Conservation (phyloP, 2,329 filamentous ascomycete species). For the Penicillium sp. region DNA sequence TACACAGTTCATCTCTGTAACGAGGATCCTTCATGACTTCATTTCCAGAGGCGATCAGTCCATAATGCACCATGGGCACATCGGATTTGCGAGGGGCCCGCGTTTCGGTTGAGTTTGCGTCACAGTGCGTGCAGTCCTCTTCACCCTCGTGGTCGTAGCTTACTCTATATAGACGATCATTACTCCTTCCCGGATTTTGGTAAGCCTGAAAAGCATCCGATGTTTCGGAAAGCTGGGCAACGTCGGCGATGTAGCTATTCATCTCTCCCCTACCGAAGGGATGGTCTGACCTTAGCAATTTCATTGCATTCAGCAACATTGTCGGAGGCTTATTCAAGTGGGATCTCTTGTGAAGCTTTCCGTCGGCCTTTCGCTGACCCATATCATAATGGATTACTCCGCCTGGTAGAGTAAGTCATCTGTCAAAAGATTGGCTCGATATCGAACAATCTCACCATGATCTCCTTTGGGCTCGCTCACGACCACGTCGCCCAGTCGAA, state of each 20-base stretch:
- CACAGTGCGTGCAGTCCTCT: background rate
- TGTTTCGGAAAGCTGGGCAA: background rate
- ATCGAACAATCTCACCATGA: conserved; percentile 2
- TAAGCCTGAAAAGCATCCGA: background rate
- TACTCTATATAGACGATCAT: background rate
- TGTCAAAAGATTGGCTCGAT: background rate
- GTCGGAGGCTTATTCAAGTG: conserved; percentile 3
- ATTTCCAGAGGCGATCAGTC: conserved; percentile 32
- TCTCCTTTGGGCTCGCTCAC: conserved; percentile 5
- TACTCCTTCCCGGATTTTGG: background rate
- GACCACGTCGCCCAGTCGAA: conserved; percentile 12
- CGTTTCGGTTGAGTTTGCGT: background rate
- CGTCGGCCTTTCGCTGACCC: conserved; percentile 5
- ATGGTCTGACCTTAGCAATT: conserved; percentile 8
- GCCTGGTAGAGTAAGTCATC: background rate
- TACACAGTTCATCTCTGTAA: conserved; percentile 20
- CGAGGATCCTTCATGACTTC: conserved; percentile 26
- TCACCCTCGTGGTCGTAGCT: background rate
- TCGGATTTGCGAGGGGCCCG: background rate
- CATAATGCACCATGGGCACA: conserved; percentile 27
- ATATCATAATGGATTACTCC: conserved; percentile 13
- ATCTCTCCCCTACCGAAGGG: conserved; percentile 7
- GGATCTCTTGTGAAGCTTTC: conserved; percentile 4
- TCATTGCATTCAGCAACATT: conserved; percentile 2
- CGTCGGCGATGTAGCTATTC: conserved; percentile 1